Base-by-base conservation (phyloP, 169 alveolate genomes). In the Eimeria maxima region DNA sequence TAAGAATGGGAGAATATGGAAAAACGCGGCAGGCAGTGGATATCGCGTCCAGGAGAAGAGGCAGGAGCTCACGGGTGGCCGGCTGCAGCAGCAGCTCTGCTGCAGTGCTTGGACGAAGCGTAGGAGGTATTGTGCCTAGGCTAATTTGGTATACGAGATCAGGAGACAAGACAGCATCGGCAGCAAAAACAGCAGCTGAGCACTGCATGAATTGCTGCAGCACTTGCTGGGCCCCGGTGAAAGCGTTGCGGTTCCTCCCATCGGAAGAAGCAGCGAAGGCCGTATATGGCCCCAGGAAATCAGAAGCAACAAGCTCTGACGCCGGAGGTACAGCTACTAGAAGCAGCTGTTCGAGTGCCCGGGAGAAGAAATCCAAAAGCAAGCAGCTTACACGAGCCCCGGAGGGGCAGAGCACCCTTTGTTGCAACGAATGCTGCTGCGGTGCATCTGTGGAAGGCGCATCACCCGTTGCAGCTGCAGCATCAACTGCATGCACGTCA, bases 41-140 rank as follows among this genome's bases (percentile, higher is more conserved):
- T 42, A 87, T 24, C 53, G 81, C 65, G 60, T 87, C 93, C 81
- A 87, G 80, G 18, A 87, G 81, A 11, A 71, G 93, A 63, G 93
- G 93, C 47, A 87, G 65, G 4, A 87, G 83, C 83, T 87, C 74
- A 29, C 93, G 93, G 3, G 93, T 87, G 16, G 93, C 93, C 27
- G 93, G 93, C 93, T 87, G 93, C 93, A 87, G 80, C 93, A 87
- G 67, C 63, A 87, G 57, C 33, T 87, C 93, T 42, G 93, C 93
- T 87, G 93, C 83, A 87, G 44, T 60, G 33, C 65, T 80, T 42
- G 93, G 93, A 63, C 93, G 93, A 8, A 63, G 44, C 50, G 53
- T 45, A 5, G 83, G 67, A 20, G 93, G 42, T 38, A 87, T 69
- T 29, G 42, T 87, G n/a, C 18, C 67, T 24, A 63, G 67, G 65